A percentile compares a stretch with the other conserved stretches of the same genome.
These are phyloP conservation scores for Colletotrichum magnum DNA, from an alignment of 2,329 filamentous ascomycete genomes.

Conservation along the genomic window DNA sequence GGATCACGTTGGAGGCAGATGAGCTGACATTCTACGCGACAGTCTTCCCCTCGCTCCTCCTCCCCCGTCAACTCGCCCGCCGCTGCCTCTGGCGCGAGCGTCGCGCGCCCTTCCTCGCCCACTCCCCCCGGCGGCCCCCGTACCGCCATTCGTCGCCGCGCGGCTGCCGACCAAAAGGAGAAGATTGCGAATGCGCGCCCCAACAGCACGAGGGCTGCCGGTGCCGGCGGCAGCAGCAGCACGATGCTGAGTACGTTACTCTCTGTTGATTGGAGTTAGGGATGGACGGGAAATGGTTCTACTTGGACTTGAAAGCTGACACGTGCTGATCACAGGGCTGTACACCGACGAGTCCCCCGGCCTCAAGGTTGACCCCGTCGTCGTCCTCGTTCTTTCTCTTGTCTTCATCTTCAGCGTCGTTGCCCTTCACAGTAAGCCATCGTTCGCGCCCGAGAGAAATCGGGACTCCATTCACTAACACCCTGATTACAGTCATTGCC, in stretches of 20 bases:
- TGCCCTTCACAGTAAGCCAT: conserved; percentile 89
- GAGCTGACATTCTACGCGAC: conserved; percentile 15
- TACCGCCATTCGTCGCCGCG: conserved; percentile 94
- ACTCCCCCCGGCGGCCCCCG: conserved; percentile 93
- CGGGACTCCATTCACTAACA: conserved; percentile 28
- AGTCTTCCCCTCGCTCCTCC: conserved; percentile 73
- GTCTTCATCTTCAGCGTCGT: conserved; percentile 99
- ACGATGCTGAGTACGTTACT: conserved; percentile 92
- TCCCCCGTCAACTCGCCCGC: conserved; percentile 70
- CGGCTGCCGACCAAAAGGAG: conserved; percentile 97
- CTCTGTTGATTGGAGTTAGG: neutral
- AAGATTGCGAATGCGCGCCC: conserved; percentile 95
- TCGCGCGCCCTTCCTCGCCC: conserved; percentile 86
- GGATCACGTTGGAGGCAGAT: neutral
- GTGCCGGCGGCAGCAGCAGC: conserved; percentile 95
- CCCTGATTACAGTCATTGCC: conserved; percentile 80
- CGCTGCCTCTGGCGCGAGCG: conserved; percentile 76
- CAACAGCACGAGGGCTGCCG: conserved; percentile 91
- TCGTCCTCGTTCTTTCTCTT: conserved; percentile 94
- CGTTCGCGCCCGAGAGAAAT: neutral
- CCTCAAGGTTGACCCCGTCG: conserved; percentile 97
- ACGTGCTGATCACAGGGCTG: conserved; percentile 69
- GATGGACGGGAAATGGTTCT: neutral
- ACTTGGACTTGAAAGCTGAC: neutral
- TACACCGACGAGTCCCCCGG: conserved; percentile 99